Evolutionary conservation across 169 alveolate species (phyloP), one percentile per base, ranked within the genome.

Genomic region (Plasmodium knowlesi): DNA sequence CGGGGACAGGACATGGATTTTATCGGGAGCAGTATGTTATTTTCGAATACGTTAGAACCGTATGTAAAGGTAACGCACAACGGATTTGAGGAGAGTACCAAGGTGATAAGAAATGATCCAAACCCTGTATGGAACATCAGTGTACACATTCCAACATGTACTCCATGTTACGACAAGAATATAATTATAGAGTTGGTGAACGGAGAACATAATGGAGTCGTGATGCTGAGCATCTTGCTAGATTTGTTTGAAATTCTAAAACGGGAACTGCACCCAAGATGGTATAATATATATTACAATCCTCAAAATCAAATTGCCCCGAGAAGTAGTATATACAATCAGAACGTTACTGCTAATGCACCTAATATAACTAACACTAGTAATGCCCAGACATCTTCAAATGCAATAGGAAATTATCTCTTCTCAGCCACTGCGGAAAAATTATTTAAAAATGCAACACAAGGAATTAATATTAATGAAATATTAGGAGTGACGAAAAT

Each of bases 41-140:
- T 95, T 90, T 86, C 93, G 14, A 92, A 83, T 50, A 86, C 74
- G 28, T 67, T 97, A 12, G 98, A 94, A 73, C 98, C 98, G 28
- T 97, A 83, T 88, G 98, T 97, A n/a, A 96, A 92, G 25, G 96
- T 97, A 12, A 94, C 97, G 19, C 98, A 96, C 83, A 97, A 97
- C 72, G 97, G 98, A 10, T 88, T 97, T 53, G 96, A 94, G 74
- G 96, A 95, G 39, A 95, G 96, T 37, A 97, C 98, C 1, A 96
- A 92, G 22, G 95, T 95, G 28, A 97, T 97, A 8, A 95, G 93
- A 76, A 97, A 95, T 81, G 97, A 92, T 37, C 96, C 98, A 0
- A 96, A 97, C 57, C 98, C 98, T 0, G 97, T 93, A 2, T 97
- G 98, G 98, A 97, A 97, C 78, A 53, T 97, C 22, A 94, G 97